phyloP scores from a whole-genome alignment of 176 grass and related monocot genomes.

The Eleusine indica region DNA sequence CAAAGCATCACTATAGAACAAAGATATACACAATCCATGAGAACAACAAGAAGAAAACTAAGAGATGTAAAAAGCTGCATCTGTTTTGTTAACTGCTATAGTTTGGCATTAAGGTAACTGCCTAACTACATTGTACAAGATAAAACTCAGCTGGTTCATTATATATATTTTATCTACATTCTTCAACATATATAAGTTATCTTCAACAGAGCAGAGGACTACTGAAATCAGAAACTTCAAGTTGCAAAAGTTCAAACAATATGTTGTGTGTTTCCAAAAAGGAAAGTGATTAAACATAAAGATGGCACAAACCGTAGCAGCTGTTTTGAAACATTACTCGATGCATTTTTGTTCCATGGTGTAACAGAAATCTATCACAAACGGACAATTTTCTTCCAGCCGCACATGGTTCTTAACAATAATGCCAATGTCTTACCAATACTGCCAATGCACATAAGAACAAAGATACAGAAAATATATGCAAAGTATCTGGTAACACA shows the following conservation, averaged over 20 bases:
- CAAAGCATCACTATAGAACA: slow-evolving; percentile 35
- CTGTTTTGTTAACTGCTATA: background rate
- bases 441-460: slow-evolving; percentile 20
- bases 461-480: background rate
- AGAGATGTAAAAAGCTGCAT: background rate
- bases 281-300: slow-evolving; percentile 2
- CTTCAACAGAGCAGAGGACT: background rate
- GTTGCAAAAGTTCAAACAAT: background rate
- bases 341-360: slow-evolving; percentile 1
- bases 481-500: slow-evolving; percentile 23
- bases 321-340: slow-evolving; percentile 5
- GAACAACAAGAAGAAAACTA: slow-evolving; percentile 12
- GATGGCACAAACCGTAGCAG: background rate
- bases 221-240: background rate
- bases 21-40: background rate
- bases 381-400: background rate
- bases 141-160: background rate
- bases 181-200: background rate
- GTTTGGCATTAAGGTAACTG: background rate
- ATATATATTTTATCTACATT: background rate
- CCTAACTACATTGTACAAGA: background rate
- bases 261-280: slow-evolving; percentile 4
- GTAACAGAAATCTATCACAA: background rate
- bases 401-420: background rate
- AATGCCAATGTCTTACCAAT: background rate